Base-by-base conservation (phyloP, 306 rosid genomes). In the Adenanthera pavonina region DNA sequence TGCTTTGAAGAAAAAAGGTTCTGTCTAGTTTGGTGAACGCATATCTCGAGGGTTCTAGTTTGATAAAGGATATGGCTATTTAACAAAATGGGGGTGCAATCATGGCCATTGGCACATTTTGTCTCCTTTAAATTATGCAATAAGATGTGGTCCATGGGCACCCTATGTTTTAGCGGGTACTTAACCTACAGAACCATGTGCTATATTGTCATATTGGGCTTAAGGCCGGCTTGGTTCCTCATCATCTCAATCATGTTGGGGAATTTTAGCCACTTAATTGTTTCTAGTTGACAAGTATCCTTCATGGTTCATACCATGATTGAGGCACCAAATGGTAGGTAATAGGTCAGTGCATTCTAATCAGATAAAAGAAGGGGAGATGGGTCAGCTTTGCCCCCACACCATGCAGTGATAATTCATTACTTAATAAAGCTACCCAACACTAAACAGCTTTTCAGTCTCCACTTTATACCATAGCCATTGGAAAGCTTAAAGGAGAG, bases 241-340 rank as follows among this genome's bases (percentile, higher is more conserved):
- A 74, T 75, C 36, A 83, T 66, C 71, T 64, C 30, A 79, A 78
- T 72, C 35, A 86, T 69, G 57, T 4, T 14, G 70, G 79, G 78
- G 82, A 74, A 83, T 74, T 52, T 77, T 47, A 76, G 84, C 78
- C 80, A 74, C 78, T 73, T 64, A 17, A 71, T 78, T 48, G 57
- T 62, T 77, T 77, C 75, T 57, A 85, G 76, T 86, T 80, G 68
- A 72, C 80, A 83, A 75, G 77, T 53, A 82, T 74, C 59, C 78
- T 76, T 80, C 71, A 74, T 57, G 76, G 35, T 69, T 74, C 84
- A 69, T 72, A 75, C 69, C 90, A 89, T 90, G 87, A 90, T 91
- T 86, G 84, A 86, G 43, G 86, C 83, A 89, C 89, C 86, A 75
- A 85, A 86, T 82, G 90, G 92, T 87, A 85, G 93, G 92, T 90